Base-by-base conservation (phyloP, 2,329 filamentous ascomycete genomes). In the Cercospora sp. region DNA sequence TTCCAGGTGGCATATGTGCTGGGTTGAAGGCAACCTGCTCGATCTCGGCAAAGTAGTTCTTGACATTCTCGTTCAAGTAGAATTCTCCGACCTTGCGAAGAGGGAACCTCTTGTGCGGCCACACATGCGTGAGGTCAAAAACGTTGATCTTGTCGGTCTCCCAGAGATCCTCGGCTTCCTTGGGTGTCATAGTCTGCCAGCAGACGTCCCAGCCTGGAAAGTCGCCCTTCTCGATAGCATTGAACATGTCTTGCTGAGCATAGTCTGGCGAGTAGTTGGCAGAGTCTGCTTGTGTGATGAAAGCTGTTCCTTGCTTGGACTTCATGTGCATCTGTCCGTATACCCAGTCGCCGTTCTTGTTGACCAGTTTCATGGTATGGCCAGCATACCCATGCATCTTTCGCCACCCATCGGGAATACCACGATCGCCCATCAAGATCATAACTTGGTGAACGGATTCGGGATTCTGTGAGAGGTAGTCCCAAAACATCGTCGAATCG, bases 11-110 rank as follows among this genome's bases (percentile, higher is more conserved):
- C 78, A 91, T 79, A 76, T 91, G 88, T 6, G 88, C 85, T 45
- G 90, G 89, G 69, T 85, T 88, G 84, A 91, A 92, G 1, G 89
- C 88, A 18, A 87, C 84, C 76, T 91, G 89, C 81, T 92, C 89
- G 61, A 91, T 89, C 74, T 90, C 87, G 71, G 85, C 85, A 70
- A 88, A 88, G 77, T 88, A 88, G 76, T 88, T 88, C 76, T 85
- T 79, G n/a, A 81, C 81, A 70, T 86, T 86, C 78, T 85, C 84
- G 76, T 85, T 86, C 51, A 86, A 71, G 72, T 79, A 80, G 73
- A 86, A 83, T 74, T 85, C 83, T 71, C 84, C 84, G 37, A 86
- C 80, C 77, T 85, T 84, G 70, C 84, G 83, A 5, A 84, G 80
- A 55, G 84, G 85, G 77, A 84, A 86, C 66, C 83, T 79, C 66